phyloP scores from a whole-genome alignment of 2,329 filamentous ascomycete genomes.

The Tolypocladium cylindrosporum region DNA sequence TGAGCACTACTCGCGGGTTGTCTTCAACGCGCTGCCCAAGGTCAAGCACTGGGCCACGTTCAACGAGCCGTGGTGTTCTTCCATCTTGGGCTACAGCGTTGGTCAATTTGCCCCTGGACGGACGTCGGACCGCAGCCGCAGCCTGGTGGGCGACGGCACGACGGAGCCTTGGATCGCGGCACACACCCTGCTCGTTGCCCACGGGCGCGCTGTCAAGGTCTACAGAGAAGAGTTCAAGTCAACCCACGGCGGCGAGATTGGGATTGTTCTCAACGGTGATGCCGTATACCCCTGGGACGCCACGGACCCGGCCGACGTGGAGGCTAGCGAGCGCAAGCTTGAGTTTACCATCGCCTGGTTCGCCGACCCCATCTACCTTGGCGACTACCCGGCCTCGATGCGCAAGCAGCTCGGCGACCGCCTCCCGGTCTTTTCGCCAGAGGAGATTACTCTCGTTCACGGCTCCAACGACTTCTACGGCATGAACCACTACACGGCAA shows the following conservation, averaged over 20 bases:
- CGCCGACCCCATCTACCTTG: slow-evolving; percentile 39
- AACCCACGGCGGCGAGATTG: background rate
- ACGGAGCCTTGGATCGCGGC: background rate
- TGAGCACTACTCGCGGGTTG: background rate
- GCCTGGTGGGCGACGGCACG: background rate
- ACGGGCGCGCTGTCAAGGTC: background rate
- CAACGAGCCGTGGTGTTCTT: background rate
- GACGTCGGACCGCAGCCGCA: background rate
- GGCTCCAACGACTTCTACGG: slow-evolving; percentile 92
- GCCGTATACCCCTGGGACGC: background rate
- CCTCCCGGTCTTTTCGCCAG: slow-evolving; percentile 62
- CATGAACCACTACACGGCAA: slow-evolving; percentile 89
- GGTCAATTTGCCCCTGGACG: background rate
- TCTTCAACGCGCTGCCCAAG: background rate
- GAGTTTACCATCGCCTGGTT: background rate
- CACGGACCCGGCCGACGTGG: background rate
- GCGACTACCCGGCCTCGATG: slow-evolving; percentile 79
- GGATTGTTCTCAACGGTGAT: background rate
- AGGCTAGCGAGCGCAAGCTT: background rate
- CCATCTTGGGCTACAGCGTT: background rate
- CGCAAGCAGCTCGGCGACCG: slow-evolving; percentile 68
- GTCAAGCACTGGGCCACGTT: background rate
- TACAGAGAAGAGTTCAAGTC: background rate
- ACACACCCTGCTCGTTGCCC: background rate
- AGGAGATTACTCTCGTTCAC: slow-evolving; percentile 63